These are phyloP conservation scores for Colletotrichum lentis DNA, from an alignment of 2,329 filamentous ascomycete genomes.

Conservation along the genomic window DNA sequence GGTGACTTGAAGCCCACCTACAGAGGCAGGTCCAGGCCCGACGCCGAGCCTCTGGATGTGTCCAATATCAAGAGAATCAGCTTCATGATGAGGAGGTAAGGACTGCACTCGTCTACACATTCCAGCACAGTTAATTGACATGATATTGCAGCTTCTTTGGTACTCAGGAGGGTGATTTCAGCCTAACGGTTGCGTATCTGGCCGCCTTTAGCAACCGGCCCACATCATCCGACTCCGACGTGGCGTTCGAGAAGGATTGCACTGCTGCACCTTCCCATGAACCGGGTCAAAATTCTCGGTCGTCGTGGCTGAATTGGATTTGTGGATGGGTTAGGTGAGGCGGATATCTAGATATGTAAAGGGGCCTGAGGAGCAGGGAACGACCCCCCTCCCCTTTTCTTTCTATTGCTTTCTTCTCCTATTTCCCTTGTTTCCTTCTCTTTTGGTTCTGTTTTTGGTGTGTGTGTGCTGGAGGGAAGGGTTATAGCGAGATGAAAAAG, in stretches of 20 bases:
- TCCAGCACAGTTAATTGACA: constrained; percentile 35
- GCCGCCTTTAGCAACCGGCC: constrained; percentile 31
- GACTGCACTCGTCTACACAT: constrained; percentile 7
- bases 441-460: too few species aligned
- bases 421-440: too few species aligned
- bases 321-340: constrained; percentile 26
- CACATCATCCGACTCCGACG: constrained; percentile 6
- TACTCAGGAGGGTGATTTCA: constrained; percentile 74
- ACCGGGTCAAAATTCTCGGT: not conserved
- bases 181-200: constrained; percentile 55
- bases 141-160: constrained; percentile 72
- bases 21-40: constrained; percentile 70
- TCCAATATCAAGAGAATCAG: constrained; percentile 71
- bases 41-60: constrained; percentile 67
- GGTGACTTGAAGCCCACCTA: constrained; percentile 74
- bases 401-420: too few species aligned
- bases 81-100: constrained; percentile 83
- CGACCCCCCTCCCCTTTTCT: too few species aligned
- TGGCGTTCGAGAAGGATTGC: constrained; percentile 16
- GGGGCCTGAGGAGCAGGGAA: not conserved
- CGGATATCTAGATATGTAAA: not conserved
- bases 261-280: not conserved
- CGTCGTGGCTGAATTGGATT: constrained; percentile 29
- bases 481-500: not conserved
- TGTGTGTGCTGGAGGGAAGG: too few species aligned